A percentile compares a stretch with the other conserved stretches of the same genome.
Conservation (phyloP, 1,284 basidiomycete genomes). For the Sutorius eximius region DNA sequence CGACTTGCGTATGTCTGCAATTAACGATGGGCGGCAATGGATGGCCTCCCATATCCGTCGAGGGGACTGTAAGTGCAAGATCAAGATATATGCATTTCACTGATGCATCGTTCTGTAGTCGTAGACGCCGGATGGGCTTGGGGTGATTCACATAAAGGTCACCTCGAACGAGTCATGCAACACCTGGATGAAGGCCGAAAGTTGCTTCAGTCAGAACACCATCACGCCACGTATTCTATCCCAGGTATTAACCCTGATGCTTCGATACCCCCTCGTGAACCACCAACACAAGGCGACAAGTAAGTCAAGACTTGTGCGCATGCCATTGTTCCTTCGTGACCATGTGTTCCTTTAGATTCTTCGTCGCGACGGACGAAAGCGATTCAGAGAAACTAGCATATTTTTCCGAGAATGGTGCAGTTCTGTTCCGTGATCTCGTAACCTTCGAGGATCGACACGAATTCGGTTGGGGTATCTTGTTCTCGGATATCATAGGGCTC, state of each 20-base stretch:
- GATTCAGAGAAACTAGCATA: conserved; percentile 33
- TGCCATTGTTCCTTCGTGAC: neutral
- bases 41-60: conserved; percentile 42
- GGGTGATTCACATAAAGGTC: conserved; percentile 36
- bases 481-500: conserved; percentile 42
- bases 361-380: conserved; percentile 44
- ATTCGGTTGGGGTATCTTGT: conserved; percentile 40
- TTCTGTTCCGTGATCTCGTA: conserved; percentile 41
- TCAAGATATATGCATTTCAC: neutral
- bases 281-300: conserved; percentile 22
- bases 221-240: conserved; percentile 17
- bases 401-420: conserved; percentile 35
- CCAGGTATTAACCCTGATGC: conserved; percentile 22
- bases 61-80: conserved; percentile 38
- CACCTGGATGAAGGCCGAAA: conserved; percentile 32
- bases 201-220: conserved; percentile 23
- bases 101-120: conserved; percentile 21
- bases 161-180: conserved; percentile 36
- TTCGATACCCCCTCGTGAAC: conserved; percentile 19
- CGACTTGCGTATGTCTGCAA: conserved; percentile 33
- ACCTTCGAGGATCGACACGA: conserved; percentile 37
- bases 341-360: conserved; percentile 36
- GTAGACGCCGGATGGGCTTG: conserved; percentile 37
- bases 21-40: conserved; percentile 39
- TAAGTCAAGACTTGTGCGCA: conserved; percentile 5